A percentile compares a stretch with the other conserved stretches of the same genome.
Conservation (phyloP, 2,329 filamentous ascomycete species). For the Colletotrichum tropicicola region DNA sequence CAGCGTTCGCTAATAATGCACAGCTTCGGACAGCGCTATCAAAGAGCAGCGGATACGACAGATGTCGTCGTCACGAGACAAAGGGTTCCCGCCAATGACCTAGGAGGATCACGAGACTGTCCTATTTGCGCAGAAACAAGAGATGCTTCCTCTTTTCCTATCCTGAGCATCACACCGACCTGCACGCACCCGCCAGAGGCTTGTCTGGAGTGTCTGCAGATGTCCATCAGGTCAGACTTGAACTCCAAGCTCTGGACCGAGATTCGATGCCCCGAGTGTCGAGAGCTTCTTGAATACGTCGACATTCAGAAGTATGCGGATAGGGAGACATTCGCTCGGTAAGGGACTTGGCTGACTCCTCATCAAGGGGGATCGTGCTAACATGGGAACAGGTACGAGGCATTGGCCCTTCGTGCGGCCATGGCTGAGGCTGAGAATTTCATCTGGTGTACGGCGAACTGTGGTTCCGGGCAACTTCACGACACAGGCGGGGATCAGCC, state of each 20-base stretch:
- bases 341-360: conserved; percentile 10
- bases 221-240: conserved; percentile 45
- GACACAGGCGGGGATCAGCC: conserved; percentile 47
- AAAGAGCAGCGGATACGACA: conserved; percentile 35
- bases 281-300: conserved; percentile 48
- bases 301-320: conserved; percentile 57
- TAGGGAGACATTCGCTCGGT: conserved; percentile 52
- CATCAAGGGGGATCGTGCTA: too few relatives aligned
- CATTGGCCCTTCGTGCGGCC: conserved; percentile 50
- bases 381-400: conserved; percentile 48
- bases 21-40: conserved; percentile 47
- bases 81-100: conserved; percentile 35
- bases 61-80: conserved; percentile 42
- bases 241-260: conserved; percentile 49
- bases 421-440: conserved; percentile 56
- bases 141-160: conserved; percentile 39
- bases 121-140: conserved; percentile 47
- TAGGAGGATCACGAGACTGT: conserved; percentile 41
- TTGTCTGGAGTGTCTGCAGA: conserved; percentile 45
- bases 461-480: conserved; percentile 62
- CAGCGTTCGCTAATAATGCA: background rate
- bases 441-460: conserved; percentile 62
- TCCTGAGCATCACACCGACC: conserved; percentile 40
- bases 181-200: conserved; percentile 44
- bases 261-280: conserved; percentile 63